Evolutionary conservation across 208 protist species (phyloP), one percentile per base, ranked within the genome.

Genomic region (Tritrichomonas foetus): DNA sequence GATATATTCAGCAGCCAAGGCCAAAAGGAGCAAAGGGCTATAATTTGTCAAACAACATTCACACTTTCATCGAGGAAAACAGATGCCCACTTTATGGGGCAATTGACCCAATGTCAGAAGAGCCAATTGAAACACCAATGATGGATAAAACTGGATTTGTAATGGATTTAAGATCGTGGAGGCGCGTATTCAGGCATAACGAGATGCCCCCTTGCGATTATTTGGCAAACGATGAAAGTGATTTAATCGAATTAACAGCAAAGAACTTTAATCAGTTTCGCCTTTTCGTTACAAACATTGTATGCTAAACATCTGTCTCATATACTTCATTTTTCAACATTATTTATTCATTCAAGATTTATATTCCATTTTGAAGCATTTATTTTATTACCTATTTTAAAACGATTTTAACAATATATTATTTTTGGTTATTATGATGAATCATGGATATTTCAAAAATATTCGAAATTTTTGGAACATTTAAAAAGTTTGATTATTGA

Each of bases 71-170:
- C 30, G 74, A 82, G 30, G 74, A 82, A 8, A 39, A 82, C 25
- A 27, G 25, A 50, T 89, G 78, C 36, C 78, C 78, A 39, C 9
- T 89, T 20, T 53, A 33, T 57, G 78, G 78, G 13, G 39, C 78
- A 61, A 44, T 49, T 36, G 78, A 89, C 57, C 78, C 78, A 8
- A 14, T 89, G 16, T 30, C 78, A 53, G 30, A 47, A 22, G 78
- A 89, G 47, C 78, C 78, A 39, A 89, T 89, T 39, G 41, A 50
- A 57, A 47, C 47, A 36, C 78, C 78, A 27, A 89, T 89, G 78
- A 89, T 89, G 78, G 78, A 89, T 89, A 8, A 33, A 39, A 36
- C 20, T 9, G 78, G 78, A n/a, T 49, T 39, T 89, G 78, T 89
- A 16, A 33, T 61, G 9, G 78, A 89, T 57, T 53, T 89, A 39